Percentiles rank a stretch among this genome's conserved stretches.
phyloP scores from a whole-genome alignment of 208 protist genomes.

The Naegleria gruberi region DNA sequence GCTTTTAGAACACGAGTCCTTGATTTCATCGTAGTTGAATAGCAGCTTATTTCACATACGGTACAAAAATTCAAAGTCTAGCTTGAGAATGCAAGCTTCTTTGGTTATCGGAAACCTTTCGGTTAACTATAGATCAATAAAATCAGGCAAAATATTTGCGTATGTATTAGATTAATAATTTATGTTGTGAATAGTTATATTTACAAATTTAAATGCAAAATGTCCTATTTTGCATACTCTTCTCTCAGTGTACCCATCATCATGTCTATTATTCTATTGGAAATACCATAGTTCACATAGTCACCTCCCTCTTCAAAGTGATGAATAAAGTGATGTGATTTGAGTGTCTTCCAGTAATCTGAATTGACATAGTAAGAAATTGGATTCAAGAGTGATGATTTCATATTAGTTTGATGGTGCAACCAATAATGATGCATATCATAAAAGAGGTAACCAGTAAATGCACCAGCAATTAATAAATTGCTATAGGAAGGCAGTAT shows the following conservation, averaged over 20 bases:
- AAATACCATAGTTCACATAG: background rate
- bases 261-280: background rate
- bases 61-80: too few relatives aligned
- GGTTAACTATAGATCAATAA: too few relatives aligned
- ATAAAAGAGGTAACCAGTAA: background rate
- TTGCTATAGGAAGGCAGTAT: background rate
- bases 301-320: background rate
- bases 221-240: background rate
- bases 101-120: too few relatives aligned
- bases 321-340: slow-evolving; percentile 4
- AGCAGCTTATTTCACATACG: too few relatives aligned
- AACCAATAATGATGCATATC: slow-evolving; percentile 11
- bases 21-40: too few relatives aligned
- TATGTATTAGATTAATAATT: too few relatives aligned
- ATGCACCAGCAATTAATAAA: background rate
- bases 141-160: too few relatives aligned
- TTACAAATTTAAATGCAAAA: background rate
- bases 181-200: background rate
- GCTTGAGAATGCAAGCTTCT: too few relatives aligned
- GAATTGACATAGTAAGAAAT: background rate
- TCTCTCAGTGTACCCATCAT: background rate
- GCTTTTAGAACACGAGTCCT: too few relatives aligned
- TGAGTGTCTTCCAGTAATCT: background rate
- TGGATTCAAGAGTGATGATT: background rate
- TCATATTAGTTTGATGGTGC: background rate